A percentile compares a stretch with the other conserved stretches of the same genome.
These are phyloP conservation scores for Larix kaempferi DNA, from an alignment of 75 land plant species.

Conservation along the genomic window DNA sequence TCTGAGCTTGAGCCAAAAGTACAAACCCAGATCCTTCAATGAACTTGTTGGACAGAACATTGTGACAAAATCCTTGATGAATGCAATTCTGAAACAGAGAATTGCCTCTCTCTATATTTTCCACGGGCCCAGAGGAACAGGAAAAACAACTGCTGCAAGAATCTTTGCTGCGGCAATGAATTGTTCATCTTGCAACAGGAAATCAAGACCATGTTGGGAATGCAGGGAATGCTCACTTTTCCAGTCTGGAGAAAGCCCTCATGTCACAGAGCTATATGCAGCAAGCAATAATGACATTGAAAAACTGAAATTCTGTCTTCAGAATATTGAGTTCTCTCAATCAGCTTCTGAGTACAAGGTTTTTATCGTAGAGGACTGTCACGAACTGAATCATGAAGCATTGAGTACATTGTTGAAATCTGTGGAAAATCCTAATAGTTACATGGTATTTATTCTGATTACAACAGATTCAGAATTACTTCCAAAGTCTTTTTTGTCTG, in stretches of 20 bases:
- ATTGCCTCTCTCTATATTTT: constrained; percentile 84
- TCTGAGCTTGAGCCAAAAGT: constrained; percentile 71
- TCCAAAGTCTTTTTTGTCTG: constrained; percentile 47
- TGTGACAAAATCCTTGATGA: constrained; percentile 61
- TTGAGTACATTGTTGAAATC: constrained; percentile 60
- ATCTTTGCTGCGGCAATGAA: constrained; percentile 68
- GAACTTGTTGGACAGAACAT: constrained; percentile 84
- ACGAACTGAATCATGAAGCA: constrained; percentile 40
- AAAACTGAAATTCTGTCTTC: constrained; percentile 44
- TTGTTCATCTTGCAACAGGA: constrained; percentile 44
- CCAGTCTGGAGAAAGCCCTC: constrained; percentile 36
- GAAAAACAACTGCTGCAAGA: constrained; percentile 78
- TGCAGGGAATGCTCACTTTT: constrained; percentile 63
- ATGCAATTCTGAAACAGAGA: constrained; percentile 55
- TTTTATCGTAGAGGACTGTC: constrained; percentile 73
- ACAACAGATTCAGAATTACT: constrained; percentile 62
- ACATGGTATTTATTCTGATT: constrained; percentile 67
- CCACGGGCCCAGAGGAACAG: constrained; percentile 90
- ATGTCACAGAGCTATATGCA: constrained; percentile 62
- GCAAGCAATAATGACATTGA: constrained; percentile 38
- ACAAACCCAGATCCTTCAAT: constrained; percentile 67
- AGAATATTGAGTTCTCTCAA: constrained; percentile 10
- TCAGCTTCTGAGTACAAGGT: constrained; percentile 48
- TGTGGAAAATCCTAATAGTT: constrained; percentile 49
- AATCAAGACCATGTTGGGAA: constrained; percentile 59